phyloP scores from a whole-genome alignment of 2,329 filamentous ascomycete genomes.

The Dactylellina drechsleri region DNA sequence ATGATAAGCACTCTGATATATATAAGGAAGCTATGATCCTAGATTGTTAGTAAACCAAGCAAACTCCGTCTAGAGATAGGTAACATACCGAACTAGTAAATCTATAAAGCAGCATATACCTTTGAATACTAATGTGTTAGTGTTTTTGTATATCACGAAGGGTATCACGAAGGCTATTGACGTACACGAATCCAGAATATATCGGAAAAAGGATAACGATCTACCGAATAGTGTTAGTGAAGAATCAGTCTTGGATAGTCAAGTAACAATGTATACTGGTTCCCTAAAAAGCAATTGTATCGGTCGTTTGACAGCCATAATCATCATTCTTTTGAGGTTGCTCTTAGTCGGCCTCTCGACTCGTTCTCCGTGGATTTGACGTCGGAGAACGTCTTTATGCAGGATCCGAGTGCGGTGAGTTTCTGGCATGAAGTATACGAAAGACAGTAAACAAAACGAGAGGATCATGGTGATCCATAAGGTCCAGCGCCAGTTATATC shows the following conservation, averaged over 20 bases:
- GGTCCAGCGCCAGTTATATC: constrained; percentile 23
- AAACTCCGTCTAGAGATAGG: not conserved
- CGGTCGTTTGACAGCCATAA: not conserved
- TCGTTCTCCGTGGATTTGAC: constrained; percentile 18
- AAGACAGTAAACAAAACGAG: constrained; percentile 16
- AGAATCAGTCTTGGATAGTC: not conserved
- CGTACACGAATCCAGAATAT: constrained; percentile 29
- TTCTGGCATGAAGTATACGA: constrained; percentile 35
- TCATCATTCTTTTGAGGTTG: not conserved
- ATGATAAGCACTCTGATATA: constrained; percentile 15
- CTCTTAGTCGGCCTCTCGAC: constrained; percentile 1
- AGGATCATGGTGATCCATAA: constrained; percentile 28
- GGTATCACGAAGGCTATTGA: not conserved
- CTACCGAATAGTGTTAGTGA: not conserved
- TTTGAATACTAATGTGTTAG: not conserved
- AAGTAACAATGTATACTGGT: constrained; percentile 3
- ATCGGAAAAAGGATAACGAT: constrained; percentile 19
- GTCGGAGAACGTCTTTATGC: constrained; percentile 10
- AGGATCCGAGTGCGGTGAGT: constrained; percentile 14
- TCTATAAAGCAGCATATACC: constrained; percentile 26
- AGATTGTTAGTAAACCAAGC: not conserved
- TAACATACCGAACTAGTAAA: constrained; percentile 29
- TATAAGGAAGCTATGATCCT: constrained; percentile 21
- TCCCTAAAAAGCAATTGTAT: constrained; percentile 16
- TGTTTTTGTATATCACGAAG: not conserved